Evolutionary conservation across 495 filamentous ascomycete species (phyloP).

Genomic region (Bryoglossum gracile): DNA sequence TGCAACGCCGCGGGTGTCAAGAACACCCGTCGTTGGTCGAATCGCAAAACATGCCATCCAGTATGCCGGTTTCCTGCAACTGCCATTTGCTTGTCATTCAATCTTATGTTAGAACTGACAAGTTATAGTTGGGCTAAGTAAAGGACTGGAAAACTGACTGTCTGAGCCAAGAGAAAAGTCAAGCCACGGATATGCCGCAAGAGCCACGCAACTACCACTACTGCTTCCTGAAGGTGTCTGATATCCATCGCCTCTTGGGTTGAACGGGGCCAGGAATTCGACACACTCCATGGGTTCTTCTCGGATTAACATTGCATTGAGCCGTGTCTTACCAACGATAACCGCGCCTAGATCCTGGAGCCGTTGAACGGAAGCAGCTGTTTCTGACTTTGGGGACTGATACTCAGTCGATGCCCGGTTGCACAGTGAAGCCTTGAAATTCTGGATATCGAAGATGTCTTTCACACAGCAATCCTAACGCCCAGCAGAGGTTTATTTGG

Average conservation of each 20-base stretch:
- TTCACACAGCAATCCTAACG: no score
- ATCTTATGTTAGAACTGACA: no score
- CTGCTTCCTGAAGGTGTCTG: constrained; percentile 33
- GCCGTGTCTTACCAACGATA: constrained; percentile 39
- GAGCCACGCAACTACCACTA: constrained; percentile 30
- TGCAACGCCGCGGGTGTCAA: no score
- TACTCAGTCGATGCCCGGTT: constrained; percentile 38
- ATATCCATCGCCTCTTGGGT: constrained; percentile 41
- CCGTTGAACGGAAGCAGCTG: constrained; percentile 28
- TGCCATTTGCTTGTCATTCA: constrained; percentile 16
- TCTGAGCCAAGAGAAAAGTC: constrained; percentile 31
- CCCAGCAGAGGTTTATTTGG: no score
- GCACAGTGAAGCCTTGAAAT: constrained; percentile 34
- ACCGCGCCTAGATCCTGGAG: constrained; percentile 38
- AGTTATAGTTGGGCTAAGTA: no score
- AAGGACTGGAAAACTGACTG: constrained; percentile 12
- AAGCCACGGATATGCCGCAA: constrained; percentile 39
- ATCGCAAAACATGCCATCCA: constrained; percentile 26
- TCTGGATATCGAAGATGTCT: constrained; percentile 38
- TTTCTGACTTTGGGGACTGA: constrained; percentile 29
- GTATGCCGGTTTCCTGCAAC: constrained; percentile 13
- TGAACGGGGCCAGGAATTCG: constrained; percentile 30
- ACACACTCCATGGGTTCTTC: constrained; percentile 17
- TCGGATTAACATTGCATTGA: constrained; percentile 22
- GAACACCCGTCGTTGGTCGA: constrained; percentile 9